These are phyloP conservation scores for Aspergillus jensenii DNA, from an alignment of 2,329 filamentous ascomycete genomes.

Conservation along the genomic window DNA sequence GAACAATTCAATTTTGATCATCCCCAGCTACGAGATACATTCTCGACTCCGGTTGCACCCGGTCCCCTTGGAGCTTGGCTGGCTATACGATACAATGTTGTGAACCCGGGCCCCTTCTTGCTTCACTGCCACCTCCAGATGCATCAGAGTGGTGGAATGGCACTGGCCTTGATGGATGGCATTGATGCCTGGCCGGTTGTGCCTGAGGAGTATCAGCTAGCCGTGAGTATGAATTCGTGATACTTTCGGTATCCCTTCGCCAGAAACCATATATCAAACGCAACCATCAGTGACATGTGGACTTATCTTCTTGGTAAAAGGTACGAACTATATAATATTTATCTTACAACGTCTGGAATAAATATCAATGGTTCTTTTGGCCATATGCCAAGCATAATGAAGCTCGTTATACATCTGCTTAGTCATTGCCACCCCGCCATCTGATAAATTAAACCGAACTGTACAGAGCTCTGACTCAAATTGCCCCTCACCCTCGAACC, in stretches of 20 bases:
- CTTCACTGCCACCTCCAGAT: conserved; percentile 55
- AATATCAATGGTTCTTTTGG: not conserved
- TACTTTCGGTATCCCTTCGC: too few relatives aligned
- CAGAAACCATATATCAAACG: not conserved
- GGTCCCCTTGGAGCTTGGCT: conserved; percentile 39
- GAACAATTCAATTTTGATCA: conserved; percentile 58
- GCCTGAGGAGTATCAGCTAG: conserved; percentile 10
- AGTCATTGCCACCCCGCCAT: conserved; percentile 10
- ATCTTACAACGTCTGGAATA: not conserved
- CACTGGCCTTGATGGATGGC: conserved; percentile 50
- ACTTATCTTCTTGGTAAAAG: not conserved
- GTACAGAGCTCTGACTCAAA: not conserved
- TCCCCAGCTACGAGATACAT: conserved; percentile 56
- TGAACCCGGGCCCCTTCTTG: conserved; percentile 51
- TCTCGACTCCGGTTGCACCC: conserved; percentile 37
- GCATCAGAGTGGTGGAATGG: conserved; percentile 53
- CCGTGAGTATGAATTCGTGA: not conserved
- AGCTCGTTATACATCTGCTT: not conserved
- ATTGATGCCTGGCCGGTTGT: conserved; percentile 48
- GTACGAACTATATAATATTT: not conserved
- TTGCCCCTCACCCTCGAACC: not conserved
- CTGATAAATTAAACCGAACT: not conserved
- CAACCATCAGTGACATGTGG: not conserved
- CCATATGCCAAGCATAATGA: not conserved
- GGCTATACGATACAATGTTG: conserved; percentile 48